phyloP scores from a whole-genome alignment of 1,284 basidiomycete species.

The Apiotrichum sp. region DNA sequence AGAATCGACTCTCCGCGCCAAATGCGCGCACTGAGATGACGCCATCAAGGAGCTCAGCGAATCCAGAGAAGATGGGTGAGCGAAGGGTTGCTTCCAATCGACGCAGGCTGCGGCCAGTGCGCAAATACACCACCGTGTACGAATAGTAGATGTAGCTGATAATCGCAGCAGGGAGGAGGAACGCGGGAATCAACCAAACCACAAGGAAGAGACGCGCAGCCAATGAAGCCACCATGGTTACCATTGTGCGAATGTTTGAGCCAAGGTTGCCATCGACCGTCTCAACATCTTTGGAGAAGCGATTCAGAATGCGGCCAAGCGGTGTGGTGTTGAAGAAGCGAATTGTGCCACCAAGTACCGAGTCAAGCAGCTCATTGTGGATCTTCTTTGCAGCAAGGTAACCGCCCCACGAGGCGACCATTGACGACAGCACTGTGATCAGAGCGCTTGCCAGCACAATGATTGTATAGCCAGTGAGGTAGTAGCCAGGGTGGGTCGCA shows the following conservation, averaged over 20 bases:
- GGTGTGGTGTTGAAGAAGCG: conserved; percentile 47
- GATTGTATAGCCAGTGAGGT: conserved; percentile 45
- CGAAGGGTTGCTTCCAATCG: conserved; percentile 58
- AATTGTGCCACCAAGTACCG: conserved; percentile 35
- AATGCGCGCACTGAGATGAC: conserved; percentile 84
- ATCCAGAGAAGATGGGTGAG: conserved; percentile 54
- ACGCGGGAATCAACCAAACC: conserved; percentile 64
- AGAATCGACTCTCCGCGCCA: conserved; percentile 71
- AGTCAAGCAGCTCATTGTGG: conserved; percentile 38
- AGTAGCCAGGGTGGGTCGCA: conserved; percentile 43
- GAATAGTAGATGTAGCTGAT: conserved; percentile 58
- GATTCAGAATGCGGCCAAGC: conserved; percentile 62
- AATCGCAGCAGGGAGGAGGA: conserved; percentile 63
- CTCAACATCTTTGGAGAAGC: conserved; percentile 74
- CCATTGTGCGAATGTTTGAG: conserved; percentile 63
- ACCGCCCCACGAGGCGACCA: conserved; percentile 46
- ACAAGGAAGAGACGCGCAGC: conserved; percentile 56
- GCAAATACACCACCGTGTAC: conserved; percentile 61
- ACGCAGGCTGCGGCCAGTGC: conserved; percentile 67
- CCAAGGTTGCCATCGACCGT: conserved; percentile 69
- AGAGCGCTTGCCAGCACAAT: conserved; percentile 33
- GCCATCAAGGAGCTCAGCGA: conserved; percentile 68
- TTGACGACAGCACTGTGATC: conserved; percentile 34
- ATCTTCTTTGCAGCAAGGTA: conserved; percentile 52
- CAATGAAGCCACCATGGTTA: conserved; percentile 65